Percentiles rank a stretch among this genome's conserved stretches.
These are phyloP conservation scores for fission yeast (Schizosaccharomyces pombe) DNA, from an alignment of 805 yeast species.

Conservation along the genomic window DNA sequence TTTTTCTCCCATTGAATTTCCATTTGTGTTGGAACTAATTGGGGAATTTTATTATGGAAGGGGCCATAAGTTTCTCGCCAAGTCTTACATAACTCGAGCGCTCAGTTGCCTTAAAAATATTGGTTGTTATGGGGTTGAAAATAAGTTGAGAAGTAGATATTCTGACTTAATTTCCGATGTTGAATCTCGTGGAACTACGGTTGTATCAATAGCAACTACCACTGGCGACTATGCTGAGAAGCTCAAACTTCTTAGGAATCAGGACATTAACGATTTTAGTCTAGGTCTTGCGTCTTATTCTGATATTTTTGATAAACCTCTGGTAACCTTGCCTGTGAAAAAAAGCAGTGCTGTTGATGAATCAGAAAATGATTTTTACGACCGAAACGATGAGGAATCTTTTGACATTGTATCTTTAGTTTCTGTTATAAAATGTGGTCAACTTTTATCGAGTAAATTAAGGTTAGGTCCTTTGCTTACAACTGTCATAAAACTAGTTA, in stretches of 20 bases:
- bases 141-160: background rate
- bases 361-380: background rate
- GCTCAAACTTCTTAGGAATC: background rate
- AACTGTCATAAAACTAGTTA: slow-evolving; percentile 10
- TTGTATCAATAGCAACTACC: background rate
- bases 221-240: background rate
- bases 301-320: no score
- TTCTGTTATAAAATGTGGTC: slow-evolving; percentile 10
- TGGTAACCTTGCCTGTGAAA: no score
- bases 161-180: background rate
- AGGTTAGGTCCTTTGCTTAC: slow-evolving; percentile 9
- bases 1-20: background rate
- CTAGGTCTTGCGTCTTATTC: no score
- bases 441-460: slow-evolving; percentile 10
- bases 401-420: slow-evolving; percentile 10
- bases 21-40: background rate
- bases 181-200: background rate
- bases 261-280: background rate
- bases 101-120: background rate
- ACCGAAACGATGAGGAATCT: slow-evolving; percentile 1
- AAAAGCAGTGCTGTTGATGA: no score
- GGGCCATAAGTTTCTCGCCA: background rate
- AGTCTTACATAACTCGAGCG: background rate
- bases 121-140: background rate
- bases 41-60: background rate